Percentiles rank a stretch among this genome's conserved stretches.
Evolutionary conservation across 805 yeast species (phyloP).

Genomic region (Saccharomycopsis guyanensis): DNA sequence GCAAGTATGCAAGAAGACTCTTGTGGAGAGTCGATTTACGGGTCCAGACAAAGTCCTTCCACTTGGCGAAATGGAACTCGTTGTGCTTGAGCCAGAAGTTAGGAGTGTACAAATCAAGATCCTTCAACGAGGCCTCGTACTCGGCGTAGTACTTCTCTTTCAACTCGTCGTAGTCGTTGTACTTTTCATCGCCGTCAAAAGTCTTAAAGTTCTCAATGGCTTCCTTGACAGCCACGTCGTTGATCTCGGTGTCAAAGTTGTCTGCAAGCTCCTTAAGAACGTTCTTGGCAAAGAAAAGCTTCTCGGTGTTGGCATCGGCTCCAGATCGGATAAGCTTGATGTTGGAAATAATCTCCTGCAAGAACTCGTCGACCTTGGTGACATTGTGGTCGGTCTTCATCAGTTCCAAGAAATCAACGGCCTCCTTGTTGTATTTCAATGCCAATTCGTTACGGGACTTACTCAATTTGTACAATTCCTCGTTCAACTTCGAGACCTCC

Average conservation of each 20-base stretch:
- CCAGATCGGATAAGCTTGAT: conserved; percentile 16
- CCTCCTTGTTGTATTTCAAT: conserved; percentile 16
- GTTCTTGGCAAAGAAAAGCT: conserved; percentile 21
- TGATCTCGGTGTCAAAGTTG: conserved; percentile 75
- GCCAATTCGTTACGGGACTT: conserved; percentile 16
- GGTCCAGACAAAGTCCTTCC: conserved; percentile 16
- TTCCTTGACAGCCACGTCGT: conserved; percentile 78
- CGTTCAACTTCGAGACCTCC: conserved; percentile 13
- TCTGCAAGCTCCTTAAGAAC: conserved; percentile 42
- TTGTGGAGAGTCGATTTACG: conserved; percentile 19
- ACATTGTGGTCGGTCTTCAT: conserved; percentile 9
- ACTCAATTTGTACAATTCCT: conserved; percentile 14
- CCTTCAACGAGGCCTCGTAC: conserved; percentile 15
- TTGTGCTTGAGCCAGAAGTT: conserved; percentile 13
- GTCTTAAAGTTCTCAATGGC: conserved; percentile 51
- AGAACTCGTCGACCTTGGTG: conserved; percentile 1
- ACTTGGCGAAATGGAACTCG: conserved; percentile 19
- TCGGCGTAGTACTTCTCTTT: conserved; percentile 22
- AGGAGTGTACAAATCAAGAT: conserved; percentile 10
- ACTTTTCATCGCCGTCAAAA: conserved; percentile 23
- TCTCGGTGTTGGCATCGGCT: conserved; percentile 14
- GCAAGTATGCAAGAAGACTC: conserved; percentile 11
- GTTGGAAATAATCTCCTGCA: conserved; percentile 1
- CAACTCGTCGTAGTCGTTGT: conserved; percentile 16
- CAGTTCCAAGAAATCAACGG: conserved; percentile 14